Conservation (phyloP, 192 early-diverging fungal species). For the Coemansia aciculifera region DNA sequence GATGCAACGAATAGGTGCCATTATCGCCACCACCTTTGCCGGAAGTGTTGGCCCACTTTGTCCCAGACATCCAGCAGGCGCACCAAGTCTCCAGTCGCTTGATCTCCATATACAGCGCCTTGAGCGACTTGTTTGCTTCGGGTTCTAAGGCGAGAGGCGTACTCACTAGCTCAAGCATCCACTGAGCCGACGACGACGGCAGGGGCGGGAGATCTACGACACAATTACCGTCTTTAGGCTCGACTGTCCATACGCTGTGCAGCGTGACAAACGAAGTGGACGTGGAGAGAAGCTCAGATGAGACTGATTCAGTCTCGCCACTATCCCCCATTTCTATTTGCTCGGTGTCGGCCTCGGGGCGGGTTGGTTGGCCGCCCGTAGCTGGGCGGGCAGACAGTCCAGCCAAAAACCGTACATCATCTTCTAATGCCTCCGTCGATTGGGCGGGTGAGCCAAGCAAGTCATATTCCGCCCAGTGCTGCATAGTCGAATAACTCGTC, state of each 20-base stretch:
- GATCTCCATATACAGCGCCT: constrained; percentile 33
- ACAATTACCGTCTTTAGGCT: constrained; percentile 3
- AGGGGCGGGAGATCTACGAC: constrained; percentile 16
- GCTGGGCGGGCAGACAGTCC: not conserved
- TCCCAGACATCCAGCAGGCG: constrained; percentile 29
- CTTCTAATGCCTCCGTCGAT: not conserved
- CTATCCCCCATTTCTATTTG: not conserved
- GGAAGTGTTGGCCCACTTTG: constrained; percentile 18
- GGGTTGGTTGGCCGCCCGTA: not conserved
- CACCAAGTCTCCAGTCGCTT: constrained; percentile 45
- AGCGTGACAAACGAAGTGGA: constrained; percentile 30
- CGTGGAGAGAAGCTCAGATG: not conserved
- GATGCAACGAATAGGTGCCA: not conserved
- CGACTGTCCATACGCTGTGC: constrained; percentile 38
- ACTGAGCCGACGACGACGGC: constrained; percentile 43
- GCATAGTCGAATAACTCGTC: not conserved
- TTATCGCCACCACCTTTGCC: not conserved
- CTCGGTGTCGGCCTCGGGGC: not conserved
- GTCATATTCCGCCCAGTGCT: constrained; percentile 52
- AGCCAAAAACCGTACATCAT: not conserved
- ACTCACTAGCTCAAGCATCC: constrained; percentile 51
- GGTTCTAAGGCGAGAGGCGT: constrained; percentile 32
- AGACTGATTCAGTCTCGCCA: constrained; percentile 5
- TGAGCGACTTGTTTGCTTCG: constrained; percentile 22
- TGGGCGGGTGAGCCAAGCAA: constrained; percentile 32